Base-by-base conservation (phyloP, 2,329 filamentous ascomycete species). In the Aspergillus neoniger region DNA sequence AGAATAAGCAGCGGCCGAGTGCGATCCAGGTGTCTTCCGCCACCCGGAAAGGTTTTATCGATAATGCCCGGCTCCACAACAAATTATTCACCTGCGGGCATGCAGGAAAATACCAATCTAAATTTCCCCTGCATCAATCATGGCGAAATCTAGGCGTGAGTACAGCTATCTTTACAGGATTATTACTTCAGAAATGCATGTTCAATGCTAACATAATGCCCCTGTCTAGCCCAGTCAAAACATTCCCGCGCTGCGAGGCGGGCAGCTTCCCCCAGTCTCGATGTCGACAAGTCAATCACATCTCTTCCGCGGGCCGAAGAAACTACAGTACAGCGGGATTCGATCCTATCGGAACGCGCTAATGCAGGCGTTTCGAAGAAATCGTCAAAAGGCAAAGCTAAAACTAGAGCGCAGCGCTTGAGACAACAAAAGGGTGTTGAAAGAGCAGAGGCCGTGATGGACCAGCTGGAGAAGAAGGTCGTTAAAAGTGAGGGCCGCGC, bases 161-260 rank as follows among this genome's bases (percentile, higher is more conserved):
- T 70, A 17, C 6, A 38, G 25, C 19, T 25, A 12, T 36, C 23
- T 48, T 9, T 44, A 58, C 7, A 12, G 5, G 30, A 8, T 2
- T 25, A 38, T 12, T 36, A 5, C 32, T 5, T 10, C 17, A n/a
- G 5, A 28, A 12, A 43, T 57, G 32, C 9, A 9, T 8, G 14
- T 49, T 21, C 30, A 19, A 38, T 55, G 57, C 58, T 66, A 63
- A 66, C 57, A 59, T 41, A 48, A 50, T 14, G 48, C 25, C 49
- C 19, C 55, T 65, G 64, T 62, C 66, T 51, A 86, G 84, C 79
- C 60, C 76, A 80, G 52, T 83, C 83, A 2, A 65, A 80, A 15
- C 83, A 84, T 69, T 87, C 86, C 53, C 84, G 86, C 59, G 85
- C 85, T 58, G 84, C 84, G 39, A 82, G 85, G 64, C 81, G 86